A percentile compares a stretch with the other conserved stretches of the same genome.
Evolutionary conservation across 495 filamentous ascomycete genomes (phyloP).

Genomic region (Neurospora intermedia): DNA sequence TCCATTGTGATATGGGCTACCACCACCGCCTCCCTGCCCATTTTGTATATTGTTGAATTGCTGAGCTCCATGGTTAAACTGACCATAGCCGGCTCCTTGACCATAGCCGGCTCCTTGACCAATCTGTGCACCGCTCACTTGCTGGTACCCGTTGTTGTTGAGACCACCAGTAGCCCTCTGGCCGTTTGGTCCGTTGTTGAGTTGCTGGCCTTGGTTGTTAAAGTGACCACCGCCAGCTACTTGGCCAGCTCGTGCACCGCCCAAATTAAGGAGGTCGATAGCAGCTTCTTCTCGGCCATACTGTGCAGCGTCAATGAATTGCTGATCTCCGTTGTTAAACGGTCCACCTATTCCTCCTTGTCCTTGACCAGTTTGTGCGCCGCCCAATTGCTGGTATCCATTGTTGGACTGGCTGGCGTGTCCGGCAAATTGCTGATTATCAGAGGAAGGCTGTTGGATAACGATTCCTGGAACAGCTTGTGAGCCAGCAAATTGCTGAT

Average conservation of each 20-base stretch:
- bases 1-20: background rate
- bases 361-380: background rate
- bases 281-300: background rate
- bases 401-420: background rate
- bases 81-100: background rate
- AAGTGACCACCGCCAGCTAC: background rate
- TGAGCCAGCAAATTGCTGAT: background rate
- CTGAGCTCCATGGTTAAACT: background rate
- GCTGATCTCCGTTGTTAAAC: background rate
- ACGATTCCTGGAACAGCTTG: background rate
- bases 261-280: background rate
- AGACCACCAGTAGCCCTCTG: too few species aligned
- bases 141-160: background rate
- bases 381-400: background rate
- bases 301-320: background rate
- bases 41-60: background rate
- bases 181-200: background rate
- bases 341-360: background rate
- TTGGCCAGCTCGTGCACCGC: background rate
- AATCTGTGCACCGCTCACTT: background rate
- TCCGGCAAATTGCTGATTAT: background rate
- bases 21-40: background rate
- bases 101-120: background rate
- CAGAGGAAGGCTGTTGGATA: background rate
- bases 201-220: background rate